Percentiles rank a stretch among this genome's conserved stretches.
phyloP scores from a whole-genome alignment of 108 stramenopile species.

The Cyclotella choctawhatcheeana region DNA sequence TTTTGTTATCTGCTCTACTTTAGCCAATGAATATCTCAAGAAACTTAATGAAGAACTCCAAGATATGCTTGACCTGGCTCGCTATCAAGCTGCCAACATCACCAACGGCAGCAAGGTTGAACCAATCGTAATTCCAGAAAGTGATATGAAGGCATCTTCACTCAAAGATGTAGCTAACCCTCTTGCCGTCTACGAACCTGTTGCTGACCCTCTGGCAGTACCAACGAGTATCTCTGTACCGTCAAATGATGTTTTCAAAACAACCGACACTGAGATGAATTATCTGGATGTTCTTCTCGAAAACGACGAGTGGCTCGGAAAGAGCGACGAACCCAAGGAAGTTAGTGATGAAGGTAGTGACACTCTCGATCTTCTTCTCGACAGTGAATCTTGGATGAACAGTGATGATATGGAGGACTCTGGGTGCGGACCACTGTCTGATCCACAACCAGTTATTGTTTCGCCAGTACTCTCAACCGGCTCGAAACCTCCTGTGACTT shows the following conservation, averaged over 20 bases:
- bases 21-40: background rate
- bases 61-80: background rate
- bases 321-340: background rate
- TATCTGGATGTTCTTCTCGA: background rate
- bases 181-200: background rate
- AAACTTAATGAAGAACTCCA: background rate
- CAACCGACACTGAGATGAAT: too few species aligned
- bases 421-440: too few species aligned
- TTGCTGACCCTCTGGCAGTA: background rate
- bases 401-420: background rate
- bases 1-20: background rate
- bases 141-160: background rate
- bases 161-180: too few species aligned
- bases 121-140: background rate
- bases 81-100: background rate
- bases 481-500: too few species aligned
- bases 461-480: too few species aligned
- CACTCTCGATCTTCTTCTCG: background rate
- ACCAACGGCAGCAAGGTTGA: background rate
- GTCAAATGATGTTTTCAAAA: too few species aligned
- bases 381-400: background rate
- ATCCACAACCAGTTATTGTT: too few species aligned
- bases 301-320: background rate
- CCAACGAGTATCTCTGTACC: background rate
- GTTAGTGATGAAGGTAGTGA: background rate